Percentiles rank a stretch among this genome's conserved stretches.
Conservation (phyloP, 176 grass and related monocot species). For the Bromus sterilis region DNA sequence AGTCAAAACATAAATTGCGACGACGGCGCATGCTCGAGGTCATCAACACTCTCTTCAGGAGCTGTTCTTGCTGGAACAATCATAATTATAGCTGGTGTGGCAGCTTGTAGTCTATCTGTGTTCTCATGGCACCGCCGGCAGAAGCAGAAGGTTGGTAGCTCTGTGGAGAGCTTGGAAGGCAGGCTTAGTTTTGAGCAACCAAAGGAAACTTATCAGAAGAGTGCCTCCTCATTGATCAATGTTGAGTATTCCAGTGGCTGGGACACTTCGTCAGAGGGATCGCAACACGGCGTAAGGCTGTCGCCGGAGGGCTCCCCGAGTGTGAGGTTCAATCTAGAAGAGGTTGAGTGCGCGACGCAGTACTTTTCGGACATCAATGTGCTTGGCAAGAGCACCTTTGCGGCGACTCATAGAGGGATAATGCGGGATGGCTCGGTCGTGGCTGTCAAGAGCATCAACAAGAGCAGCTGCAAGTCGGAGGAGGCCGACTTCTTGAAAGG, state of each 20-base stretch:
- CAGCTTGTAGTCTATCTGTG: slow-evolving; percentile 31
- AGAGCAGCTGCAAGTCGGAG: slow-evolving; percentile 73
- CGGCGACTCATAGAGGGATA: slow-evolving; percentile 46
- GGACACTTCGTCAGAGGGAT: slow-evolving; percentile 42
- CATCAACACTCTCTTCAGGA: slow-evolving; percentile 29
- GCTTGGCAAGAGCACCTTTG: slow-evolving; percentile 50
- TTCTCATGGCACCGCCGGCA: slow-evolving; percentile 49
- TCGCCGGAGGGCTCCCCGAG: slow-evolving; percentile 48
- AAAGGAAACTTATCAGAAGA: slow-evolving; percentile 37
- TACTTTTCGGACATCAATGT: slow-evolving; percentile 59
- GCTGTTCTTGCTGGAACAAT: slow-evolving; percentile 44
- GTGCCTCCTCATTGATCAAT: slow-evolving; percentile 38
- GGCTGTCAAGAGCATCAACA: slow-evolving; percentile 68
- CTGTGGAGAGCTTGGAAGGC: slow-evolving; percentile 50
- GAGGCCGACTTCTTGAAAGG: slow-evolving; percentile 69
- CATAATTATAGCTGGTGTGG: slow-evolving; percentile 34
- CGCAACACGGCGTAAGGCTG: slow-evolving; percentile 26
- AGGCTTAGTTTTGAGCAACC: slow-evolving; percentile 37
- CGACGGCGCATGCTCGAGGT: slow-evolving; percentile 7
- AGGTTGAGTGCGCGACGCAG: slow-evolving; percentile 73
- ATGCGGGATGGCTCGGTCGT: slow-evolving; percentile 54
- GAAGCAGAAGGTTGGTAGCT: slow-evolving; percentile 67
- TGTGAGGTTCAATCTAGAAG: slow-evolving; percentile 65
- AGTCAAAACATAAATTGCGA: slow-evolving; percentile 21
- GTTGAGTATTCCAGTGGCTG: slow-evolving; percentile 53